Percentiles rank a stretch among this genome's conserved stretches.
phyloP scores from a whole-genome alignment of 441 rosid genomes.

The Populus hybrid region DNA sequence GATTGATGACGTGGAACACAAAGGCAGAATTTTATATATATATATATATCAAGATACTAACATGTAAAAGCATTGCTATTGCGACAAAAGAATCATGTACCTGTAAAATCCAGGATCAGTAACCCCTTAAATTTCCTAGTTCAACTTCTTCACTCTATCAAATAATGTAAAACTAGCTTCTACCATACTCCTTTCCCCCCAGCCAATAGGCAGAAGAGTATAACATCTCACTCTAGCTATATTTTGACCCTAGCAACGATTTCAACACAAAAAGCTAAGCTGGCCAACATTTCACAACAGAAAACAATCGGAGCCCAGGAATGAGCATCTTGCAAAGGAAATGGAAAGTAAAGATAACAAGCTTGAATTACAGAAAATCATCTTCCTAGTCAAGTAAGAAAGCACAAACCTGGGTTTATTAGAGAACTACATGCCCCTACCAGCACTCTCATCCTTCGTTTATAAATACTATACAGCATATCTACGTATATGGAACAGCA shows the following conservation, averaged over 20 bases:
- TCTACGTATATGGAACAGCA: conserved; percentile 33
- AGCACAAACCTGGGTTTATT: conserved; percentile 39
- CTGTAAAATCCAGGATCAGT: background rate
- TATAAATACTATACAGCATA: conserved; percentile 40
- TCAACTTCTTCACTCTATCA: background rate
- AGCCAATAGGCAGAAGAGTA: background rate
- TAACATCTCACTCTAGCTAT: background rate
- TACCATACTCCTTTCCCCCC: background rate
- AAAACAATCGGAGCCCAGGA: background rate
- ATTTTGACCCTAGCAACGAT: background rate
- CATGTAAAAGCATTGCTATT: background rate
- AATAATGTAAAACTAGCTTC: background rate
- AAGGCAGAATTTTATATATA: background rate
- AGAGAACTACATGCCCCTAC: conserved; percentile 30
- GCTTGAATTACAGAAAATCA: conserved; percentile 21
- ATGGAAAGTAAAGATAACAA: background rate
- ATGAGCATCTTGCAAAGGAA: background rate
- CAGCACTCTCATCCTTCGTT: conserved; percentile 30
- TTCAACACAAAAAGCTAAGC: background rate
- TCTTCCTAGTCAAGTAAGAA: conserved; percentile 26
- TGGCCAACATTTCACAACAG: background rate
- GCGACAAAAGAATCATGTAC: background rate
- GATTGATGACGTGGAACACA: background rate
- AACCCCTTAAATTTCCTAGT: background rate
- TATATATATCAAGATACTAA: background rate